Percentiles rank a stretch among this genome's conserved stretches.
phyloP scores from a whole-genome alignment of 768 basidiomycete genomes.

The Phlegmacium glaucopus region DNA sequence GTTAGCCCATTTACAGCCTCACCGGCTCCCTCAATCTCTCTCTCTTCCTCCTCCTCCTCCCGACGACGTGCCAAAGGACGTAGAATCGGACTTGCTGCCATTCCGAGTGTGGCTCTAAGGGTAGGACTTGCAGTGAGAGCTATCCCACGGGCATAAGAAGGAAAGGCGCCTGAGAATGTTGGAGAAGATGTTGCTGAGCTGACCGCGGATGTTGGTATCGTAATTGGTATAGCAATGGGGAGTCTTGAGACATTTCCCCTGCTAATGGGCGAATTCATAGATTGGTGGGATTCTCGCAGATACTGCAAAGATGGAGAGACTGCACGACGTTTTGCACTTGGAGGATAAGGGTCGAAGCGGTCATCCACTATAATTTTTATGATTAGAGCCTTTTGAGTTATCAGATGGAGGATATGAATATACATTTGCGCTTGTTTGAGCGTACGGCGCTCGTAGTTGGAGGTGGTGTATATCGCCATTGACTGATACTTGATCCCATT shows the following conservation, averaged over 20 bases:
- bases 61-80: slow-evolving; percentile 62
- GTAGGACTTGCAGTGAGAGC: slow-evolving; percentile 74
- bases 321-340: slow-evolving; percentile 73
- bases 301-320: slow-evolving; percentile 77
- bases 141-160: slow-evolving; percentile 44
- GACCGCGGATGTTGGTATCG: slow-evolving; percentile 51
- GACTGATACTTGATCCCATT: slow-evolving; percentile 43
- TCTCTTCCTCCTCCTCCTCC: slow-evolving; percentile 52
- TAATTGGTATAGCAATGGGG: slow-evolving; percentile 66
- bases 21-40: slow-evolving; percentile 75
- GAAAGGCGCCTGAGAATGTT: slow-evolving; percentile 51
- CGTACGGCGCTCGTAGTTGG: slow-evolving; percentile 75
- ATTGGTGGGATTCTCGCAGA: slow-evolving; percentile 57
- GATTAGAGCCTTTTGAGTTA: slow-evolving; percentile 1
- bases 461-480: slow-evolving; percentile 83
- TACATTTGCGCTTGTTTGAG: slow-evolving; percentile 80
- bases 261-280: slow-evolving; percentile 46
- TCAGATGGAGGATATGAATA: slow-evolving; percentile 17
- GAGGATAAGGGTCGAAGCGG: slow-evolving; percentile 82
- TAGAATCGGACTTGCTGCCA: slow-evolving; percentile 66
- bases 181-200: slow-evolving; percentile 75
- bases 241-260: slow-evolving; percentile 44
- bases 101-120: slow-evolving; percentile 57
- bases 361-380: slow-evolving; percentile 58
- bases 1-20: slow-evolving; percentile 70